These are phyloP conservation scores for Saitozyma podzolica DNA, from an alignment of 768 basidiomycete species.

Conservation along the genomic window DNA sequence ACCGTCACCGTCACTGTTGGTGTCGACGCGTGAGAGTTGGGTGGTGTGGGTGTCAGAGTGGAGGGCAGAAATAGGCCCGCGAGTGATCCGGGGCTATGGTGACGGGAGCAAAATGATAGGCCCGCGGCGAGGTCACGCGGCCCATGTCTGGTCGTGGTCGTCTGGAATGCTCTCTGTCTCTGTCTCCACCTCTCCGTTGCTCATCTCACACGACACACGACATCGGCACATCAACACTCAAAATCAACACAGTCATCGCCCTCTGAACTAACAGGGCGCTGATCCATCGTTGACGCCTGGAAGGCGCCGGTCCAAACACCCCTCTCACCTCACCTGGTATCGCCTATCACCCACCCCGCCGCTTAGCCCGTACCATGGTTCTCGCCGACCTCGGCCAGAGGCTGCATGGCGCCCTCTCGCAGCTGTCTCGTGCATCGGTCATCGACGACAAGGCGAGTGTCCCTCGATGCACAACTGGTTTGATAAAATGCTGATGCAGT, in stretches of 20 bases:
- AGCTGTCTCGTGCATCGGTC: slow-evolving; percentile 78
- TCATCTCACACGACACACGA: too few species aligned
- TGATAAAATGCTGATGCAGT: not conserved
- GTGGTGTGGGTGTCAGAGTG: too few species aligned
- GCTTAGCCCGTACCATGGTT: slow-evolving; percentile 65
- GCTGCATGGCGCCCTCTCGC: slow-evolving; percentile 88
- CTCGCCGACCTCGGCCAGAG: slow-evolving; percentile 90
- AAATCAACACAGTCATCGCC: not conserved
- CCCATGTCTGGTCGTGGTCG: too few species aligned
- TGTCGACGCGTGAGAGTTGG: too few species aligned
- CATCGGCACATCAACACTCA: not conserved
- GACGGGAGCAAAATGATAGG: too few species aligned
- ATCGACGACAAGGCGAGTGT: slow-evolving; percentile 82
- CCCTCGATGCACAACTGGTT: not conserved
- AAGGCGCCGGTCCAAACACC: not conserved
- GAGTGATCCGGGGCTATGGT: too few species aligned
- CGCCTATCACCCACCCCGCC: not conserved
- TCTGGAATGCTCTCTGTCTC: too few species aligned
- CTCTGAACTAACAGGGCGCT: not conserved
- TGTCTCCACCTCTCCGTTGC: too few species aligned
- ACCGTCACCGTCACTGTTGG: too few species aligned
- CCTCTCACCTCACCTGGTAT: not conserved
- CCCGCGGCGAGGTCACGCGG: too few species aligned
- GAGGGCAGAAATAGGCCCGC: too few species aligned
- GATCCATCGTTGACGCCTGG: too few species aligned